Conservation (phyloP, 2,329 filamentous ascomycete species). For the Aspergillus tubingensis region DNA sequence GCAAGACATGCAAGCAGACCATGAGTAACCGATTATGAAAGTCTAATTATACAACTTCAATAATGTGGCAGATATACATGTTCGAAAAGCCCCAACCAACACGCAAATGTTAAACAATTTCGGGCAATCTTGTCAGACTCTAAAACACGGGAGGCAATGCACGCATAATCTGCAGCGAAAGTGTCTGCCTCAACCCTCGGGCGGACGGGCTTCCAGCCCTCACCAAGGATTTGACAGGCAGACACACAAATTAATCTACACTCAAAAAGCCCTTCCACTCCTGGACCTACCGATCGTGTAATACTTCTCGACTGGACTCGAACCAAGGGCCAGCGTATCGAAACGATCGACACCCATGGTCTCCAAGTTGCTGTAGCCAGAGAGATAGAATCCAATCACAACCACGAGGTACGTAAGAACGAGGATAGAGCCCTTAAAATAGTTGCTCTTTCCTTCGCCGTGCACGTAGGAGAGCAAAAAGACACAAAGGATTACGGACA, state of each 20-base stretch:
- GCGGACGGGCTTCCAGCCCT: neutral
- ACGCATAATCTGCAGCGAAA: neutral
- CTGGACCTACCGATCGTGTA: conserved; percentile 44
- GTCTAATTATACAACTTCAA: neutral
- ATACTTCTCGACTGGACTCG: conserved; percentile 37
- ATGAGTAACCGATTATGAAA: neutral
- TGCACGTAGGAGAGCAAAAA: conserved; percentile 98
- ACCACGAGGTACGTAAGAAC: conserved; percentile 92
- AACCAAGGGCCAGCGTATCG: conserved; percentile 49
- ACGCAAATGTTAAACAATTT: neutral
- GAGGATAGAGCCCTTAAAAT: conserved; percentile 97
- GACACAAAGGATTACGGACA: conserved; percentile 92
- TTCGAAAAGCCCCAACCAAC: neutral
- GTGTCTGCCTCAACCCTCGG: neutral
- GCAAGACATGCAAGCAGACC: neutral
- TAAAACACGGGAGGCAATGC: neutral
- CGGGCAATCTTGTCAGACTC: neutral
- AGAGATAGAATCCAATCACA: conserved; percentile 87
- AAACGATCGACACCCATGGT: conserved; percentile 50
- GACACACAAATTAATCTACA: neutral
- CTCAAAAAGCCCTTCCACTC: conserved; percentile 39
- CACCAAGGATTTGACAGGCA: neutral
- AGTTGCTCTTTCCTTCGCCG: conserved; percentile 98
- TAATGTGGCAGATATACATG: neutral
- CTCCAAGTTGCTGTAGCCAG: conserved; percentile 61